Evolutionary conservation across 1,284 basidiomycete species (phyloP), one percentile per base, ranked within the genome.

Genomic region (Pseudozyma sp.): DNA sequence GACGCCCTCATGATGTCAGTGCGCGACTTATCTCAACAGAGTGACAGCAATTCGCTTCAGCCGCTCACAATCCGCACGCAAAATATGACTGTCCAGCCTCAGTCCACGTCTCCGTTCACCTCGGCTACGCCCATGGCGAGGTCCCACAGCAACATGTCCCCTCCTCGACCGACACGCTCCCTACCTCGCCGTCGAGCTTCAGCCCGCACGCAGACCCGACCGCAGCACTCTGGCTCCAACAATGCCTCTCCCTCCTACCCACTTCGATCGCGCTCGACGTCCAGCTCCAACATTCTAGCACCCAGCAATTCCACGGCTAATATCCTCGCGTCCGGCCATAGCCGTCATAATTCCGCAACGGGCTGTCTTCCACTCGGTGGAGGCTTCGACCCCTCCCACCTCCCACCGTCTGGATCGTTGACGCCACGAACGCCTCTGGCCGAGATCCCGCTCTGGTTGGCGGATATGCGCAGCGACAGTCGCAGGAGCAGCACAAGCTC

Each of bases 381-480:
- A 52, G 60, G 60, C n/a, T 67, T 67, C 11, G 60, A 72, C 34
- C 61, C 71, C 5, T 35, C 51, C 34, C 50, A 43, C 29, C 53
- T 59, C 42, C 65, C 65, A 37, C 59, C 67, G 24, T 69, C 71
- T 11, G 67, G 68, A 29, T 55, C 62, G 55, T 70, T 68, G 35
- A 75, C 64, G 24, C 64, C 72, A 2, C 24, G 72, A 7, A 75
- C 72, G 43, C 72, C 72, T 7, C 48, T 75, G 29, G 72, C 72
- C 6, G 72, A 75, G 50, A 75, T 75, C 34, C 72, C 72, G 7
- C 60, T 75, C 11, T 75, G 72, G 72, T 24, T 75, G 4, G 68
- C 72, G 5, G 72, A 75, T 19, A 75, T 75, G 72, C 54, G 72
- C 6, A 75, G 72, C 48, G 56, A 67, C 29, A 74, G 71, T 40